Conservation (phyloP, 176 grass and related monocot species). For the Avena eriantha region DNA sequence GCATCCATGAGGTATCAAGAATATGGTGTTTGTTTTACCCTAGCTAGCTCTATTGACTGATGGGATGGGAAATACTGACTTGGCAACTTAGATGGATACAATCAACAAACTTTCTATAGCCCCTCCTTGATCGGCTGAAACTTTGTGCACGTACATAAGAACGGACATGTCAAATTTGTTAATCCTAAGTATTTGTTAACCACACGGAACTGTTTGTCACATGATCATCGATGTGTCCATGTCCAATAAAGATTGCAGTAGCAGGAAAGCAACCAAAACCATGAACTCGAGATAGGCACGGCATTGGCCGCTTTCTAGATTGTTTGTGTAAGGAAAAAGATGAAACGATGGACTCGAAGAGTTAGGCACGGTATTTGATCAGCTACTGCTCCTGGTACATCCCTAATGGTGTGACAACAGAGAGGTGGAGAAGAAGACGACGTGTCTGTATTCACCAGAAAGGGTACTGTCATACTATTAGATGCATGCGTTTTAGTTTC, state of each 20-base stretch:
- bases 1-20: background rate
- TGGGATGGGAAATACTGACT: background rate
- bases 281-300: background rate
- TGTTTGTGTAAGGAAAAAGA: background rate
- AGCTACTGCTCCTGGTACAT: background rate
- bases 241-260: background rate
- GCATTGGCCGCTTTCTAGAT: background rate
- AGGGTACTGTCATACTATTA: background rate
- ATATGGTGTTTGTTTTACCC: conserved; percentile 28
- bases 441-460: background rate
- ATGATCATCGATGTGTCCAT: conserved; percentile 6
- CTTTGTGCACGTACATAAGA: background rate
- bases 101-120: background rate
- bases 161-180: background rate
- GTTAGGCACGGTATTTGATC: background rate
- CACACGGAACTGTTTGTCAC: background rate
- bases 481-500: conserved; percentile 2
- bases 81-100: conserved; percentile 28
- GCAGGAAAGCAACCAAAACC: background rate
- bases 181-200: conserved; percentile 11
- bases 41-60: background rate
- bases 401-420: background rate
- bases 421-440: conserved; percentile 9
- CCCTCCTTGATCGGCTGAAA: background rate
- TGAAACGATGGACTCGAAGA: background rate